Percentiles rank a stretch among this genome's conserved stretches.
phyloP scores from a whole-genome alignment of 2,329 filamentous ascomycete species.

The Sporothrix variecibatus region DNA sequence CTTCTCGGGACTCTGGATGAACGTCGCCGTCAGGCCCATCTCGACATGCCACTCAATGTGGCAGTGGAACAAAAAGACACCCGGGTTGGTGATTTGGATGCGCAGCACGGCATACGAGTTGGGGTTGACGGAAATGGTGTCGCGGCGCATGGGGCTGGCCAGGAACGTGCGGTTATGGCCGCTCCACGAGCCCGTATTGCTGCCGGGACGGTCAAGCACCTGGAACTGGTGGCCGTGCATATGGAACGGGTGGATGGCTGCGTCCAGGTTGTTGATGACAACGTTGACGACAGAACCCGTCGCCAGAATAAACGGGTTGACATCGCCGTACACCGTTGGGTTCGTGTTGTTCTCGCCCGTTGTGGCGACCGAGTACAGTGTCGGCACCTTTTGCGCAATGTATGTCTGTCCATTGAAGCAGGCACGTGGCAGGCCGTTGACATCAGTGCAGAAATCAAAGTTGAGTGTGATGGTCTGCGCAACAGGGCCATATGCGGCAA shows the following conservation, averaged over 20 bases:
- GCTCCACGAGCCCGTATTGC: conserved; percentile 42
- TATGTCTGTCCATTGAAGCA: conserved; percentile 69
- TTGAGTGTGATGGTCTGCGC: conserved; percentile 58
- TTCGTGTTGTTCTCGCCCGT: conserved; percentile 49
- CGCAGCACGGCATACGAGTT: conserved; percentile 53
- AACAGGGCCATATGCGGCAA: conserved; percentile 41
- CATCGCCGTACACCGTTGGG: conserved; percentile 45
- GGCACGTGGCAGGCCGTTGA: conserved; percentile 62
- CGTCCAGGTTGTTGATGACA: conserved; percentile 53
- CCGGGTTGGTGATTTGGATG: conserved; percentile 55
- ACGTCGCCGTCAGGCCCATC: conserved; percentile 57
- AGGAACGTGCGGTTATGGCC: conserved; percentile 37
- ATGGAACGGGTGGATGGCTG: conserved; percentile 54
- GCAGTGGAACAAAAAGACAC: conserved; percentile 59
- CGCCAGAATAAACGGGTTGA: conserved; percentile 45
- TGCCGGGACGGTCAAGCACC: conserved; percentile 47
- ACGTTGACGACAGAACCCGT: conserved; percentile 48
- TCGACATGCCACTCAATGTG: conserved; percentile 64
- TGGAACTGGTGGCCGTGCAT: conserved; percentile 60
- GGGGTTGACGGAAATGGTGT: conserved; percentile 44
- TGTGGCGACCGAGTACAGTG: conserved; percentile 70
- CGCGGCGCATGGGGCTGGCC: conserved; percentile 39
- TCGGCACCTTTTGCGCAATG: conserved; percentile 67
- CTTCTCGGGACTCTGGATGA: conserved; percentile 59
- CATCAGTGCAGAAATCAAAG: conserved; percentile 61